Base-by-base conservation (phyloP, 345 rosid genomes). In the Eucalyptus sp. region DNA sequence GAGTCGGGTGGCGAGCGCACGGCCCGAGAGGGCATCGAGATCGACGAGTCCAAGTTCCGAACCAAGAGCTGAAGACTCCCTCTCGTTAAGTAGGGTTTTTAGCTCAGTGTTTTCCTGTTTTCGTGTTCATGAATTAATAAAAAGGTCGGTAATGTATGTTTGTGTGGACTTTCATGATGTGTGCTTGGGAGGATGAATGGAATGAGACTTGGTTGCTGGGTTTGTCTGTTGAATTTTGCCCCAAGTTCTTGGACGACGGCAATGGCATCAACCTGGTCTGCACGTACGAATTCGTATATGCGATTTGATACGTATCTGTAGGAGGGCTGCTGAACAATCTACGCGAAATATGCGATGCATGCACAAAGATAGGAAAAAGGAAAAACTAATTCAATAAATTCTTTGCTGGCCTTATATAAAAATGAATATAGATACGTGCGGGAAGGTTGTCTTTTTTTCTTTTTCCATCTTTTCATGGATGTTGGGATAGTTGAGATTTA, bases 31-130 rank as follows among this genome's bases (percentile, higher is more conserved):
- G 97, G 98, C 13, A 90, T 95, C 25, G 33, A 88, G 2, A 93
- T 94, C 44, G 95, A 97, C 13, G 96, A 95, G 92, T 95, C 98
- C 89, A 95, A 95, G 92, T 93, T 87, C 96, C 94, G 16, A 88
- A 90, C 86, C 50, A 50, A 66, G 86, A 86, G 33, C 81, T 86
- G 46, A 89, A 33, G 52, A 13, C 6, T 48, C 22, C 22, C 7
- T 16, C 43, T 68, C 2, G 46, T 37, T 76, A 37, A 41, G 46
- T 76, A 76, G 83, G 83, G 15, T 37, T 76, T 37, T 37, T 76
- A 76, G 83, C 8, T 71, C 3, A 24, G 81, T 71, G 14, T 37
- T 71, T 71, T 37, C 81, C 25, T 41, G 22, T 71, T 71, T 37
- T 10, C 3, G 81, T 18, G 81, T 37, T 71, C 25, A 37, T 10